Base-by-base conservation (phyloP, 2,329 filamentous ascomycete genomes). In the Botrytis deweyae region DNA sequence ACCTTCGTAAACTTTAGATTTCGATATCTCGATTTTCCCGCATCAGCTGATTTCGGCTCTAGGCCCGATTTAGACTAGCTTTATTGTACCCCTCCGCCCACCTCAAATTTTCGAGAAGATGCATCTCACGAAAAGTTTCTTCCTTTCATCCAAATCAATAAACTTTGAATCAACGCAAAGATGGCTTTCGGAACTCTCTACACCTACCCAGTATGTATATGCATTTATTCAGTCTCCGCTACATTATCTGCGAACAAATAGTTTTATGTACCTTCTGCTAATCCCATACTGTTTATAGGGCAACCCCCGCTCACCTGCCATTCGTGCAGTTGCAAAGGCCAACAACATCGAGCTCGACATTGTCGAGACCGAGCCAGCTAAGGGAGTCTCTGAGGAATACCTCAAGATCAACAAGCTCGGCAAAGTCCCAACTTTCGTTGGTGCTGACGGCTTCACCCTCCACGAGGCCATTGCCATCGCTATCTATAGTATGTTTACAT, bases 151-250 rank as follows among this genome's bases (percentile, higher is more conserved):
- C 40, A 59, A 72, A 72, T 55, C 68, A 75, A 38, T 52, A 29
- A 74, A 64, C 67, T 64, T 65, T 49, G 74, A 72, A 78, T 73
- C 69, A 78, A 65, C 65, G 70, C 73, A 78, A 79, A 84, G 87
- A 93, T 89, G 85, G 97, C 97, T 92, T 98, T 99, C 90, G 96
- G 96, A 87, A 99, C 97, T 89, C 90, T 99, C 83, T 98, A 96
- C 90, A 93, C 92, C 84, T 90, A 89, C 85, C 84, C 89, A 87
- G 95, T 97, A 91, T 76, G 78, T 76, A 73, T 66, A 73, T 58
- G 8, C 46, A 38, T 29, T 44, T 55, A n/a, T 25, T 25, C 36
- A 10, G 7, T 5, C 12, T 55, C n/a, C 36, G 38, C 22, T 33
- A 9, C 18, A 64, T 49, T 16, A n/a, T 64, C 67, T 64, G n/a